phyloP scores from a whole-genome alignment of 73 alveolate species.

The Durusdinium trenchii region DNA sequence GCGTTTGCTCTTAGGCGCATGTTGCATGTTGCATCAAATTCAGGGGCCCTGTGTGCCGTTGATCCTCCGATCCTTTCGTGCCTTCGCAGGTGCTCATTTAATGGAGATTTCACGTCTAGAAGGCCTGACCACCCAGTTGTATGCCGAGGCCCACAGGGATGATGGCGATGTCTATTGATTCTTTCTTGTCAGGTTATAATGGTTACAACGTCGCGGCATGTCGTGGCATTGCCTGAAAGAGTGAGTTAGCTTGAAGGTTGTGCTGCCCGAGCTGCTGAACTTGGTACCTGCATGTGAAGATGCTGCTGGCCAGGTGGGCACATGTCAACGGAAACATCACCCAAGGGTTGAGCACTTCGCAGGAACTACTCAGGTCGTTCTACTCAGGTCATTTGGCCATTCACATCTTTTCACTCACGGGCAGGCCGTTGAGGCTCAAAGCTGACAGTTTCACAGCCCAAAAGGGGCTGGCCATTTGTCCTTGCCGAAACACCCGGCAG shows the following conservation, averaged over 20 bases:
- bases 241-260: too few relatives aligned
- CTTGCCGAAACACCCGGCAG: too few relatives aligned
- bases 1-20: slow-evolving; percentile 60
- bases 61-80: too few relatives aligned
- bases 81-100: slow-evolving; percentile 72
- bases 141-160: slow-evolving; percentile 50
- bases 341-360: background rate
- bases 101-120: slow-evolving; percentile 72
- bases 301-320: slow-evolving; percentile 75
- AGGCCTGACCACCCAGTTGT: background rate
- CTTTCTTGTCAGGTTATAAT: background rate
- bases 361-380: background rate
- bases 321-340: too few relatives aligned
- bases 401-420: too few relatives aligned
- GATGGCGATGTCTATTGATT: background rate
- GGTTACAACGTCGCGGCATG: background rate
- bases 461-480: slow-evolving; percentile 14
- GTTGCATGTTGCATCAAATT: too few relatives aligned
- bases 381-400: background rate
- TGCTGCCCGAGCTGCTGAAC: slow-evolving; percentile 71
- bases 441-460: slow-evolving; percentile 38
- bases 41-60: too few relatives aligned
- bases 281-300: slow-evolving; percentile 94
- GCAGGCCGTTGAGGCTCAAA: background rate
- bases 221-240: too few relatives aligned